Conservation (phyloP, 495 filamentous ascomycete genomes). For the Podospora anserina region DNA sequence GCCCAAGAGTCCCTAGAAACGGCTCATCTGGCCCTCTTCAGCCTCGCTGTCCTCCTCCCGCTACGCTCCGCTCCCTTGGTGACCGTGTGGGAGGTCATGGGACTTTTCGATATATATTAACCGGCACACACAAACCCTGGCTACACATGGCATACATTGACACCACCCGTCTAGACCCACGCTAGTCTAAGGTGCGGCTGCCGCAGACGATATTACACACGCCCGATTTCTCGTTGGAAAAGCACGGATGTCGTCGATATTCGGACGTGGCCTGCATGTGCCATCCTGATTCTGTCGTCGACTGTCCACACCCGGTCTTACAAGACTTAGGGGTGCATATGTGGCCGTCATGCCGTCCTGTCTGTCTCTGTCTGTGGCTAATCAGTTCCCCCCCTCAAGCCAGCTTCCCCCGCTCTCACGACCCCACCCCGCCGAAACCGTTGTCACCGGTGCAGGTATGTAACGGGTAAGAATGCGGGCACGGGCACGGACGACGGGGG, state of each 20-base stretch:
- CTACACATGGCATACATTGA: constrained; percentile 2
- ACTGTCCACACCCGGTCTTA: background rate
- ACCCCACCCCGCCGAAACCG: background rate
- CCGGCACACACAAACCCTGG: constrained; percentile 18
- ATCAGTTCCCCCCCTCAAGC: background rate
- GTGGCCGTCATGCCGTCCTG: background rate
- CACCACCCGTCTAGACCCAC: constrained; percentile 21
- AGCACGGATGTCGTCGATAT: background rate
- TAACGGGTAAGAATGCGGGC: background rate
- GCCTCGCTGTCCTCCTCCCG: background rate
- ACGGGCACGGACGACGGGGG: background rate
- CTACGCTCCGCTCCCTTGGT: background rate
- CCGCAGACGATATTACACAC: constrained; percentile 14
- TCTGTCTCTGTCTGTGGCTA: background rate
- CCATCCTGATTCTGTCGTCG: constrained; percentile 4
- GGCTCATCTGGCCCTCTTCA: background rate
- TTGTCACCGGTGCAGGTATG: background rate
- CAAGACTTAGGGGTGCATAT: background rate
- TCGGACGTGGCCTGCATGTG: background rate
- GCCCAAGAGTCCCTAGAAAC: background rate
- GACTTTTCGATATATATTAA: constrained; percentile 28
- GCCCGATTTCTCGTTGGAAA: constrained; percentile 1
- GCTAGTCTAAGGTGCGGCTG: constrained; percentile 6
- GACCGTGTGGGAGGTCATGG: constrained; percentile 19
- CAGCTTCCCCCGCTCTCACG: background rate